phyloP scores from a whole-genome alignment of 164 flowering plant genomes.

The Berberis thunbergii region DNA sequence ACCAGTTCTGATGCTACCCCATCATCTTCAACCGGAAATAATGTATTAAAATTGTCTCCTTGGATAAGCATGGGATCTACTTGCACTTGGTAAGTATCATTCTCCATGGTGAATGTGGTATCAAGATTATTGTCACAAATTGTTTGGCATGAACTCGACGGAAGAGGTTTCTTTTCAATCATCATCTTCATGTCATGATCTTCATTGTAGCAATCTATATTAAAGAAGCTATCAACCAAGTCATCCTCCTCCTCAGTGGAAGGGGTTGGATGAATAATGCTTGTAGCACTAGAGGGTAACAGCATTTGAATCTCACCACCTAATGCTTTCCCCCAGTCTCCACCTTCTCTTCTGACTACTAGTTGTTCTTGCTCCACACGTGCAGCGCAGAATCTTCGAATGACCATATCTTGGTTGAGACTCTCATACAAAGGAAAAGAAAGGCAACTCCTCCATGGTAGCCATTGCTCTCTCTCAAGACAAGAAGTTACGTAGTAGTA shows the following conservation, averaged over 20 bases:
- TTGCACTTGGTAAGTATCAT: conserved; percentile 7
- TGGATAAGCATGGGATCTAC: conserved; percentile 7
- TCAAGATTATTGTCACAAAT: conserved; percentile 6
- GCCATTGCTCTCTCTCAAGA: conserved; percentile 4
- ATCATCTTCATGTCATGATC: conserved; percentile 5
- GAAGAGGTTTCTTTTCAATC: no score
- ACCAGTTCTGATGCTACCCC: conserved; percentile 7
- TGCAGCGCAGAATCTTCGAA: conserved; percentile 42
- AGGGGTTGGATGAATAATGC: conserved; percentile 11
- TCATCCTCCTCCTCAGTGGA: conserved; percentile 25
- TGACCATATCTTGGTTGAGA: conserved; percentile 36
- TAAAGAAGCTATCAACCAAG: conserved; percentile 47
- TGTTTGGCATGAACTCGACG: no score
- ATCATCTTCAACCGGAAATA: conserved; percentile 7
- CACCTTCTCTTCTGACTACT: neutral
- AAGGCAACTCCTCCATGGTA: conserved; percentile 23
- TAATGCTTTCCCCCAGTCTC: conserved; percentile 14
- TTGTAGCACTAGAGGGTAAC: conserved; percentile 15
- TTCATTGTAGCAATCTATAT: conserved; percentile 22
- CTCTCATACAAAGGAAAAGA: conserved; percentile 20
- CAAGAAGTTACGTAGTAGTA: no score
- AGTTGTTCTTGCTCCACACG: conserved; percentile 32
- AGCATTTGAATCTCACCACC: conserved; percentile 15
- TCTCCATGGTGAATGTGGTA: conserved; percentile 5
- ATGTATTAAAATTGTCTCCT: conserved; percentile 13